These are phyloP conservation scores for Lachancea kluyveri DNA, from an alignment of 805 yeast species.

Conservation along the genomic window DNA sequence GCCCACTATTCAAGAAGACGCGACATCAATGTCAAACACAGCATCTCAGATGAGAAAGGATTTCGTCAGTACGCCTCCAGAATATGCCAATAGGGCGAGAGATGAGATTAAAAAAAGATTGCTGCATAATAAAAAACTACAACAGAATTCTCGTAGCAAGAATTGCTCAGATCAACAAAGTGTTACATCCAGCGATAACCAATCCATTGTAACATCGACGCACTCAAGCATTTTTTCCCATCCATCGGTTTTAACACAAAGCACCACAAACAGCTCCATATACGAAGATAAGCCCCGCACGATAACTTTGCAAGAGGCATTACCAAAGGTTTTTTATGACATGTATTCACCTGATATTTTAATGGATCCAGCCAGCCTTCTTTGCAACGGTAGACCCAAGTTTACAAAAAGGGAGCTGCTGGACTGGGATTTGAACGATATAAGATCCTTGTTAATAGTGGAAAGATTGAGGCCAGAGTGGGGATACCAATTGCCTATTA, in stretches of 20 bases:
- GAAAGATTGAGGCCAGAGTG: conserved; percentile 47
- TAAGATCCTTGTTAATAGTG: conserved; percentile 56
- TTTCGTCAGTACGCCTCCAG: conserved; percentile 31
- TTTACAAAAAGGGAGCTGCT: conserved; percentile 57
- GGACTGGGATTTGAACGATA: conserved; percentile 69
- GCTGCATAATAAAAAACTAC: conserved; percentile 9
- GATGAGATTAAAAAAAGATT: conserved; percentile 29
- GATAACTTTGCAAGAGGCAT: conserved; percentile 39
- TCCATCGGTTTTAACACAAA: conserved; percentile 17
- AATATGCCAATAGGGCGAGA: conserved; percentile 32
- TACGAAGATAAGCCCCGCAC: conserved; percentile 6
- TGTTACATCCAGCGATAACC: not conserved
- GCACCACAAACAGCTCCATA: conserved; percentile 13
- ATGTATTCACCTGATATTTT: conserved; percentile 54
- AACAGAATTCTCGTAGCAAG: not conserved
- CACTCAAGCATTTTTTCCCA: conserved; percentile 26
- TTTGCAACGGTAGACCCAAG: conserved; percentile 53
- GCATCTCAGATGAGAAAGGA: conserved; percentile 24
- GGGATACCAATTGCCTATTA: conserved; percentile 44
- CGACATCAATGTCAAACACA: conserved; percentile 1
- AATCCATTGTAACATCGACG: conserved; percentile 14
- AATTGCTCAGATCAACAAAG: not conserved
- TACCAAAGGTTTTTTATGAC: conserved; percentile 47
- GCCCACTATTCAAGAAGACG: conserved; percentile 8
- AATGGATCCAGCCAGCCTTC: conserved; percentile 35